A percentile compares a stretch with the other conserved stretches of the same genome.
Conservation (phyloP, 139 green algal species). For the Chlamydomonas incerta region DNA sequence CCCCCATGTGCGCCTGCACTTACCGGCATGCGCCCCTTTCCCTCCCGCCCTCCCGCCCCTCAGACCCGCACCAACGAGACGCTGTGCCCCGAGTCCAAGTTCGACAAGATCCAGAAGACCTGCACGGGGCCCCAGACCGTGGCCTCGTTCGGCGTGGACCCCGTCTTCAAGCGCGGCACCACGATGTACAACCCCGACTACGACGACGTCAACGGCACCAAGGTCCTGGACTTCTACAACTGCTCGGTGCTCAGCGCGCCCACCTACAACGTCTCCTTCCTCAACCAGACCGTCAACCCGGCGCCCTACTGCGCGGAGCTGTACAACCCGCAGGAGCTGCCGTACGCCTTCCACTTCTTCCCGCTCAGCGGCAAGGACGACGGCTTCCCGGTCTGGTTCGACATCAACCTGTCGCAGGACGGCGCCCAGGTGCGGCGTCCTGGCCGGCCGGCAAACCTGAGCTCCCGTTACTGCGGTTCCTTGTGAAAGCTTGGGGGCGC, state of each 20-base stretch:
- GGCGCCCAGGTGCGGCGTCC: background rate
- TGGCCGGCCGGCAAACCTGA: too few relatives aligned
- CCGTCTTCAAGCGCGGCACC: constrained; percentile 82
- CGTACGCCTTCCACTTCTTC: constrained; percentile 79
- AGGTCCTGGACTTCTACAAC: constrained; percentile 76
- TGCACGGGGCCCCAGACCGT: constrained; percentile 58
- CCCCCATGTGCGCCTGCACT: too few relatives aligned
- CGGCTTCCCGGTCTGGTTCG: constrained; percentile 81
- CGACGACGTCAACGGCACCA: constrained; percentile 56
- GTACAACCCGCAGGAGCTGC: constrained; percentile 77
- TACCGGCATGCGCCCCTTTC: background rate
- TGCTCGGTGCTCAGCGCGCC: constrained; percentile 58
- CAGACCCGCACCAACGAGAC: constrained; percentile 64
- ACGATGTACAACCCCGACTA: constrained; percentile 77
- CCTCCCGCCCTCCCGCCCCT: background rate
- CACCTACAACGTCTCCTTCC: constrained; percentile 64
- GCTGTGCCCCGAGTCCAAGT: constrained; percentile 74
- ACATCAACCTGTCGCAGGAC: constrained; percentile 81
- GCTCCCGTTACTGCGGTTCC: too few relatives aligned
- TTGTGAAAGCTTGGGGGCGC: too few relatives aligned
- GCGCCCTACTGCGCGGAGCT: constrained; percentile 83
- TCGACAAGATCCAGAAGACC: constrained; percentile 74
- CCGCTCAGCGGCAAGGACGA: constrained; percentile 56
- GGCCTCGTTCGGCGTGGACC: constrained; percentile 77
- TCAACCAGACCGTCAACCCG: constrained; percentile 59